Conservation (phyloP, 164 flowering plant species). For the Dillenia turbinata region DNA sequence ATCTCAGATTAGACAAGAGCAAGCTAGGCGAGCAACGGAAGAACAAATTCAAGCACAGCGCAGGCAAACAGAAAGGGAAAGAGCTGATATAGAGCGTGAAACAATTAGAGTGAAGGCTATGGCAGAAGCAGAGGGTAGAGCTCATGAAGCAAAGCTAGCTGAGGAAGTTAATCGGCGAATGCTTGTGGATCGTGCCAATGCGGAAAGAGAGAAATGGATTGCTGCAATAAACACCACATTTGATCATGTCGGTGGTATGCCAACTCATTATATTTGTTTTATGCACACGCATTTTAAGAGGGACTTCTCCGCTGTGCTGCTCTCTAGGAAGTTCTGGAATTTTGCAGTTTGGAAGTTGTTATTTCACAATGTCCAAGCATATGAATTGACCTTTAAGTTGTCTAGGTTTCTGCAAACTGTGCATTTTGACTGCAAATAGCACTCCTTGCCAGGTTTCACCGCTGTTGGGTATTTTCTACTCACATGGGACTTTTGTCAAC, state of each 20-base stretch:
- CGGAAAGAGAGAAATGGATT: conserved; percentile 87
- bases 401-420: too few relatives aligned
- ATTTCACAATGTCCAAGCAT: too few relatives aligned
- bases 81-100: conserved; percentile 85
- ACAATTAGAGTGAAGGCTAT: conserved; percentile 71
- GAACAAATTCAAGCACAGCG: conserved; percentile 90
- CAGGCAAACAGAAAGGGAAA: conserved; percentile 84
- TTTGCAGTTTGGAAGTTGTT: too few relatives aligned
- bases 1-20: conserved; percentile 73
- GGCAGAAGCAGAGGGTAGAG: conserved; percentile 96
- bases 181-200: conserved; percentile 69
- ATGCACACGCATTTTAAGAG: too few relatives aligned
- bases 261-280: conserved; percentile 6
- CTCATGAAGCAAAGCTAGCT: conserved; percentile 84
- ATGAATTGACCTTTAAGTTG: too few relatives aligned
- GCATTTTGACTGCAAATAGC: too few relatives aligned
- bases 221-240: conserved; percentile 89
- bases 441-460: too few relatives aligned
- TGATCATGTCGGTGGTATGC: conserved; percentile 85
- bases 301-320: too few relatives aligned
- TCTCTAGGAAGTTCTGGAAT: too few relatives aligned
- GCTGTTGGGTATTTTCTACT: too few relatives aligned
- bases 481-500: too few relatives aligned
- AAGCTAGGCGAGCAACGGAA: conserved; percentile 78
- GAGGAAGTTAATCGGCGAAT: conserved; percentile 78